Base-by-base conservation (phyloP, 2,329 filamentous ascomycete species). In the Sclerotinia subarctica region DNA sequence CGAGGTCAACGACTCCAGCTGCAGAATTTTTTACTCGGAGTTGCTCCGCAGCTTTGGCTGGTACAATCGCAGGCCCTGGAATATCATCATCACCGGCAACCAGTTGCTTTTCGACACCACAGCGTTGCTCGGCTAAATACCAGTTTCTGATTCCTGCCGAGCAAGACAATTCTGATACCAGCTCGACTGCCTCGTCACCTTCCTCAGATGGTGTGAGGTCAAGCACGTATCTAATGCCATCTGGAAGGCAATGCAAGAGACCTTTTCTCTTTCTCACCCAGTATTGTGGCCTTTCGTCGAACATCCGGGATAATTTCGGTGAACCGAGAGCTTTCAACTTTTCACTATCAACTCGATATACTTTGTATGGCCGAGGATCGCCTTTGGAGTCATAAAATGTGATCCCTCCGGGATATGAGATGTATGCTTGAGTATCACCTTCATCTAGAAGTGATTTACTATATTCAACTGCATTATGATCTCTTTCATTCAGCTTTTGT, bases 141-240 rank as follows among this genome's bases (percentile, higher is more conserved):
- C 88, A 90, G 21, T 80, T 79, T 38, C 82, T 81, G 46, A 90
- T 81, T 0, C 83, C 83, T 4, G 79, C 76, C 0, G 87, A 84
- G 65, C 88, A 83, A 17, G 83, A 88, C 17, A 90, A 73, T 68
- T 87, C 83, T 0, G 85, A 85, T 68, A 88, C 81, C 69, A 86
- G 80, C 32, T 85, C 83, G 1, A 88, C 84, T 13, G 86, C 82
- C 17, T 89, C 88, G 2, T 90, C 87, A 1, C 86, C 89, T 74
- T 89, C 84, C 0, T 78, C 78, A 0, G 85, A 82, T 0, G 88
- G 88, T 0, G 87, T 90, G 17, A 91, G 79, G 71, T 91, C 88
- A 47, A 91, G 73, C 24, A 90, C 78, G 71, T 85, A 90, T 68
- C 82, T 82, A 73, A 90, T 78, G 0, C 81, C 83, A 2, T 77